phyloP scores from a whole-genome alignment of 805 yeast species.

The Candida suzukii region DNA sequence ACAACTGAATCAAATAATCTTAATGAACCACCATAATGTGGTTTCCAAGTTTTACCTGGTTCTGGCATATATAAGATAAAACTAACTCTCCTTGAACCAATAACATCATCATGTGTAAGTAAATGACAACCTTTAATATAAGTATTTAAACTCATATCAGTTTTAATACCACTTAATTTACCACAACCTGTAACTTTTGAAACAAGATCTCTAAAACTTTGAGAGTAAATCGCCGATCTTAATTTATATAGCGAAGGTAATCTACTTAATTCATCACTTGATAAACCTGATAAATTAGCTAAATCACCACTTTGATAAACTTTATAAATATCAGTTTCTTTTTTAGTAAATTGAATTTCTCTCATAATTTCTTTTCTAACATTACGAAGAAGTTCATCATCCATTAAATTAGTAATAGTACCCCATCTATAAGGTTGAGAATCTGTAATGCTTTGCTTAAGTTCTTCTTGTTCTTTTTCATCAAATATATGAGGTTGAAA shows the following conservation, averaged over 20 bases:
- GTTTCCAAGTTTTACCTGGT: slow-evolving; percentile 84
- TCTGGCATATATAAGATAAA: slow-evolving; percentile 91
- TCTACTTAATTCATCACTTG: slow-evolving; percentile 64
- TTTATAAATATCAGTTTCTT: slow-evolving; percentile 95
- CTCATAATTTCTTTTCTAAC: slow-evolving; percentile 81
- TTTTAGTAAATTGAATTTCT: slow-evolving; percentile 84
- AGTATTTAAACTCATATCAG: slow-evolving; percentile 88
- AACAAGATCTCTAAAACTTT: slow-evolving; percentile 73
- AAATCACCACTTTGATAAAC: slow-evolving; percentile 87
- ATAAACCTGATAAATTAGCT: slow-evolving; percentile 83
- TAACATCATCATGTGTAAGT: slow-evolving; percentile 94
- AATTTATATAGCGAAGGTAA: slow-evolving; percentile 72
- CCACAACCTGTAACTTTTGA: slow-evolving; percentile 82
- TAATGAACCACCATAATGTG: slow-evolving; percentile 89
- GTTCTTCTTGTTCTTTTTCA: slow-evolving; percentile 26
- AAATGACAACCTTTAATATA: slow-evolving; percentile 92
- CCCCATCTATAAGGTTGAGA: slow-evolving; percentile 91
- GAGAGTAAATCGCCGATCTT: slow-evolving; percentile 82
- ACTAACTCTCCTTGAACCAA: slow-evolving; percentile 89
- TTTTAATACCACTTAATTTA: slow-evolving; percentile 79
- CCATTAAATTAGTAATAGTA: slow-evolving; percentile 61
- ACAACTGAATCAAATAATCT: slow-evolving; percentile 80
- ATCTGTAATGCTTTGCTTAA: slow-evolving; percentile 37
- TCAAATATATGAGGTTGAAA: slow-evolving; percentile 28
- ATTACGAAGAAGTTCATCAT: slow-evolving; percentile 67